Conservation (phyloP, 192 early-diverging fungal genomes). For the Pilaira anomala region DNA sequence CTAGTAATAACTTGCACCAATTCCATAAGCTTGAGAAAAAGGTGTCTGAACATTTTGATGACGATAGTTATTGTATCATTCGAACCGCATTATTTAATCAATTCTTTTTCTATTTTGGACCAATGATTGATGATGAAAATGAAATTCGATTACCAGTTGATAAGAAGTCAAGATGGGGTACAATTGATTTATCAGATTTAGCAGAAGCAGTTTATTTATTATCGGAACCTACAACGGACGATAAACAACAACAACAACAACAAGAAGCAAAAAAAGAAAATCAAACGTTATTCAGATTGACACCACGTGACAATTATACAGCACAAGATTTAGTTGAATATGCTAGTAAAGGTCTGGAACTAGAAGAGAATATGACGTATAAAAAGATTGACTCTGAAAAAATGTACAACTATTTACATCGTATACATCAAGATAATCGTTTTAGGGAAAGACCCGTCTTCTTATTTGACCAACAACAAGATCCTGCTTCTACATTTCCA, state of each 20-base stretch:
- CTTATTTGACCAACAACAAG: too few relatives aligned
- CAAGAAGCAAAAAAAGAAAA: background rate
- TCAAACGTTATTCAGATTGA: conserved; percentile 5
- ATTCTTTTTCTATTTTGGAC: conserved; percentile 12
- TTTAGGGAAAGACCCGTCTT: conserved; percentile 11
- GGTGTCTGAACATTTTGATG: background rate
- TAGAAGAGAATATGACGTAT: conserved; percentile 1
- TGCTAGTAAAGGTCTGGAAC: background rate
- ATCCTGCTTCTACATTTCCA: too few relatives aligned
- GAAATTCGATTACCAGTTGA: background rate
- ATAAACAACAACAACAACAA: background rate
- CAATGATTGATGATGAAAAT: conserved; percentile 13
- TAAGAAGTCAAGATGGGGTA: background rate
- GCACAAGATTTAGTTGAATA: background rate
- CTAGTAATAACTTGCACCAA: background rate
- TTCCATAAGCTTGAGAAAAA: background rate
- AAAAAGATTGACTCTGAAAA: background rate
- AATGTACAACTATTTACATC: background rate
- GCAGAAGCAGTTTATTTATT: background rate
- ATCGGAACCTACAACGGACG: background rate
- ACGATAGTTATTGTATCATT: background rate
- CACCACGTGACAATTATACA: background rate
- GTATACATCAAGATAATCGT: conserved; percentile 5
- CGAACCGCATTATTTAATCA: conserved; percentile 3
- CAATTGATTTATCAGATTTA: background rate